A percentile compares a stretch with the other conserved stretches of the same genome.
Evolutionary conservation across 352 stramenopile species (phyloP).

Genomic region (Poterioochromonas sp.): DNA sequence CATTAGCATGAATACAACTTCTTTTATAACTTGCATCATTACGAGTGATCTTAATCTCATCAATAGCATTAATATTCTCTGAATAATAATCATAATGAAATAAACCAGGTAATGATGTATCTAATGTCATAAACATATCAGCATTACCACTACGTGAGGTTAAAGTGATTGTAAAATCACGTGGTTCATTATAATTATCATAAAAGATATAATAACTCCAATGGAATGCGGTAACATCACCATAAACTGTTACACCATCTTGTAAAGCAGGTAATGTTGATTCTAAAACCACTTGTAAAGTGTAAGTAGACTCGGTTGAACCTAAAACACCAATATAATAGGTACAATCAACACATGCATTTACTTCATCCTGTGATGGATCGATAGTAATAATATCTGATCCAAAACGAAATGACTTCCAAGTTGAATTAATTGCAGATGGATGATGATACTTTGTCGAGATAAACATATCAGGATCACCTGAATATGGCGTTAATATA

Average conservation of each 20-base stretch:
- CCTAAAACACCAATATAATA: neutral
- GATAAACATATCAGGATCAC: conserved; percentile 22
- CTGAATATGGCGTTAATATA: neutral
- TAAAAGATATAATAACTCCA: neutral
- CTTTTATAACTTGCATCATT: neutral
- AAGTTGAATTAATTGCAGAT: neutral
- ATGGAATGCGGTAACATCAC: neutral
- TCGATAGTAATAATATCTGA: neutral
- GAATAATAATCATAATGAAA: neutral
- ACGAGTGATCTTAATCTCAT: neutral
- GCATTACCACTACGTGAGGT: neutral
- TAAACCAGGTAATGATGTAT: neutral
- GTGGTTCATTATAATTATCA: neutral
- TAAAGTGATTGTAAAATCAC: neutral
- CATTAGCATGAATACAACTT: neutral
- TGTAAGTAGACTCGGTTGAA: neutral
- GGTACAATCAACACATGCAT: conserved; percentile 17
- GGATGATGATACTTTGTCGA: neutral
- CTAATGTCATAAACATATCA: conserved; percentile 3
- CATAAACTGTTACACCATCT: neutral
- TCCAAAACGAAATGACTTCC: neutral
- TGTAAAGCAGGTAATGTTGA: neutral
- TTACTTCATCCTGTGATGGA: neutral
- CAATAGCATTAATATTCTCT: neutral
- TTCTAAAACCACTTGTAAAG: neutral